Percentiles rank a stretch among this genome's conserved stretches.
These are phyloP conservation scores for Whalleya microplaca DNA, from an alignment of 2,329 filamentous ascomycete genomes.

Conservation along the genomic window DNA sequence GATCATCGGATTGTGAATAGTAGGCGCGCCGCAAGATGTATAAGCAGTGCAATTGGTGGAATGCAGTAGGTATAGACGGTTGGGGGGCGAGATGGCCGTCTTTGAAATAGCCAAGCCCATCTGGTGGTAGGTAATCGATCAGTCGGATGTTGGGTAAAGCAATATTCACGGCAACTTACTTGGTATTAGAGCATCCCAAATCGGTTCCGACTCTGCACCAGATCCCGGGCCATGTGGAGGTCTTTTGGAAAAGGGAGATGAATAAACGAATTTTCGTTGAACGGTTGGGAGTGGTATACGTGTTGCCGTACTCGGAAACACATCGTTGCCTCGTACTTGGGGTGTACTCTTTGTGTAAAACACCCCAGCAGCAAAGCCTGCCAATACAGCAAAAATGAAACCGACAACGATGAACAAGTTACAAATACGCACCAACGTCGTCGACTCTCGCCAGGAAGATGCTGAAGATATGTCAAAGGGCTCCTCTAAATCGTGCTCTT, in stretches of 20 bases:
- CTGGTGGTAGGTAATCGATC: not conserved
- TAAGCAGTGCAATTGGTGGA: constrained; percentile 19
- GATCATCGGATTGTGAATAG: constrained; percentile 6
- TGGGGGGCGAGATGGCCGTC: constrained; percentile 9
- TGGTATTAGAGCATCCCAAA: constrained; percentile 20
- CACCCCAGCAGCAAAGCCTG: not conserved
- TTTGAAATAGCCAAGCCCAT: constrained; percentile 20
- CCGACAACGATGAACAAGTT: too few species aligned
- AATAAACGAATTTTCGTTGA: constrained; percentile 4
- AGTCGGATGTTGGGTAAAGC: not conserved
- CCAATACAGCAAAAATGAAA: not conserved
- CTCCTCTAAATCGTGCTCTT: too few species aligned
- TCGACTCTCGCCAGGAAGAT: too few species aligned
- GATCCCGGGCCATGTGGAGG: constrained; percentile 10
- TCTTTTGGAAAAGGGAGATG: constrained; percentile 13
- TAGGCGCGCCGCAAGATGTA: constrained; percentile 18
- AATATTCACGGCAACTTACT: constrained; percentile 4
- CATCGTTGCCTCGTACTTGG: not conserved
- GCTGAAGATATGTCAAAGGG: too few species aligned
- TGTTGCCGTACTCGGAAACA: not conserved
- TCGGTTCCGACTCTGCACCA: constrained; percentile 11
- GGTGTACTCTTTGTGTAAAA: not conserved
- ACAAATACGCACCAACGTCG: too few species aligned
- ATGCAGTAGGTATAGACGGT: constrained; percentile 16
- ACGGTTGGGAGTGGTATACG: constrained; percentile 8